phyloP scores from a whole-genome alignment of 176 grass and related monocot species.

The Poa annua region DNA sequence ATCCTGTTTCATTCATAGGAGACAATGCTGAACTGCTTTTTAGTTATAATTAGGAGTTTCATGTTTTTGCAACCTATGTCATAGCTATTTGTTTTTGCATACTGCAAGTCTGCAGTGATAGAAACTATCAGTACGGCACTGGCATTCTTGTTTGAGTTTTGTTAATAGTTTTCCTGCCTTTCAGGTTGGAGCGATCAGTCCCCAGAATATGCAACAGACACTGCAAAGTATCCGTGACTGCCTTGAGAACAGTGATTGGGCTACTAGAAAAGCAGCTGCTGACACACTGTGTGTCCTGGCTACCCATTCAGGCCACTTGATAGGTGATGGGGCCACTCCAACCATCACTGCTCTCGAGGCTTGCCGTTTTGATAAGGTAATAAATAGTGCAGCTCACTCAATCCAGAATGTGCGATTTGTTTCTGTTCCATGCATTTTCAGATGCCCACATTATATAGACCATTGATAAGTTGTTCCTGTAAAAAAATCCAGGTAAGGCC shows the following conservation, averaged over 20 bases:
- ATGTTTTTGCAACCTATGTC: background rate
- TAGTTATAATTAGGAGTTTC: constrained; percentile 30
- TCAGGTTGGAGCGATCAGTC: constrained; percentile 95
- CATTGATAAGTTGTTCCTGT: constrained; percentile 15
- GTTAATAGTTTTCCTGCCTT: constrained; percentile 31
- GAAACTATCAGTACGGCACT: constrained; percentile 2
- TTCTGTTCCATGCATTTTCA: constrained; percentile 36
- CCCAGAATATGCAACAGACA: constrained; percentile 82
- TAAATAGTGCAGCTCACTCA: background rate
- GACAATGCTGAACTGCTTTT: background rate
- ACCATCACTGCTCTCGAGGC: constrained; percentile 81
- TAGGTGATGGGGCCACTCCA: constrained; percentile 70
- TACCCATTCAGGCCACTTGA: constrained; percentile 71
- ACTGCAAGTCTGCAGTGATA: constrained; percentile 25
- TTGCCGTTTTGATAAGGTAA: constrained; percentile 99
- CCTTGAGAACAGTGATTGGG: constrained; percentile 95
- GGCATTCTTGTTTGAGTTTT: constrained; percentile 33
- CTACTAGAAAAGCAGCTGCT: constrained; percentile 88
- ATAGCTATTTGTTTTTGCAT: constrained; percentile 13
- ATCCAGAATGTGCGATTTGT: background rate
- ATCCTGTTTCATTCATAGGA: constrained; percentile 19
- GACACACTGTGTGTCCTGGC: constrained; percentile 87
- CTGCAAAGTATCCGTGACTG: constrained; percentile 88
- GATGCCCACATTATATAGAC: constrained; percentile 1
- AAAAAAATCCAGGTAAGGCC: constrained; percentile 77